Evolutionary conservation across 2,329 filamentous ascomycete genomes (phyloP), one percentile per base, ranked within the genome.

Genomic region (Beauveria australis): DNA sequence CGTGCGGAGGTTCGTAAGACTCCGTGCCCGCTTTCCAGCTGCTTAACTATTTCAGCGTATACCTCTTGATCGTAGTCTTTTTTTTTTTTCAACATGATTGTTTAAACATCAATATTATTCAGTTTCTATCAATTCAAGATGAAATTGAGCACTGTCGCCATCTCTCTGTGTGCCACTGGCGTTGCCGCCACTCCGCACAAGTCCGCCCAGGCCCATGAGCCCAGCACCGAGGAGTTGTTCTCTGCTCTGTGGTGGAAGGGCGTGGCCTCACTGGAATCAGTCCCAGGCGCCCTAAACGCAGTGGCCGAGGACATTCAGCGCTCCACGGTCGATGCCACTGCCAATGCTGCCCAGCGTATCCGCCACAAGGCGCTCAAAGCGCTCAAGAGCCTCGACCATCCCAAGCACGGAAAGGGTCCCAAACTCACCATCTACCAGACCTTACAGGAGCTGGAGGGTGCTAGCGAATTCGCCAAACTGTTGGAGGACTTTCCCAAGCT

Each of bases 361-460:
- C 56, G 46, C 22, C 47, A 60, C 52, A 48, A 57, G 57, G 61
- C 57, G 28, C 18, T 41, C n/a, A 18, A 59, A 48, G 54, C 58
- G 18, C 49, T 63, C 19, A 26, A 49, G 10, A 62, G 62, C 24
- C 61, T 64, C 3, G 53, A 61, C 24, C 47, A 48, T 12, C 28
- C 55, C 48, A 40, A 51, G 24, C 49, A 61, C 37, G 33, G 26
- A 55, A 51, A 56, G 8, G 33, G 12, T 5, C 48, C 83, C 6
- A 88, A 91, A 69, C 75, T 81, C 69, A 95, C 91, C 22, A 83
- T 96, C 49, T 96, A 92, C 74, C 79, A 96, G 73, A 76, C 92
- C 63, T 90, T 96, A 72, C 78, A 82, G n/a, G 76, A 82, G 67
- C 88, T 83, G 76, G 89, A 92, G 68, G 82, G 90, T 74, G 92